phyloP scores from a whole-genome alignment of 31 red algal species.

The Odonthalia washingtoniensis region DNA sequence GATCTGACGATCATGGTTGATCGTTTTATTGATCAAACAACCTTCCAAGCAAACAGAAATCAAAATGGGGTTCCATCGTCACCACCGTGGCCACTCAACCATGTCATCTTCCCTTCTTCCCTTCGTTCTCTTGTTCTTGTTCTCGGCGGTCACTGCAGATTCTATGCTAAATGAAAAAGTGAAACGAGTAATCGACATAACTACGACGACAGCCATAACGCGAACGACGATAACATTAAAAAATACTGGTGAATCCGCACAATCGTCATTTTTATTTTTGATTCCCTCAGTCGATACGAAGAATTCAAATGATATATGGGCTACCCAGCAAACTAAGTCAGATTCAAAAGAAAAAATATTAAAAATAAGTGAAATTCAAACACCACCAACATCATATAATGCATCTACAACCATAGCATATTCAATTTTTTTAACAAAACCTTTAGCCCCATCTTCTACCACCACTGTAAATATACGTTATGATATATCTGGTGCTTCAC shows the following conservation, averaged over 20 bases:
- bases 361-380: background rate
- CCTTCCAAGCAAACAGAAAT: too few relatives aligned
- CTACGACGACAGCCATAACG: slow-evolving; percentile 16
- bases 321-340: slow-evolving; percentile 14
- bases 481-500: slow-evolving; percentile 39
- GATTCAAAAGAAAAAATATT: background rate
- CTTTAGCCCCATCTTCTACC: slow-evolving; percentile 18
- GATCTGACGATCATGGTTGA: too few relatives aligned
- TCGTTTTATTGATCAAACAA: too few relatives aligned
- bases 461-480: slow-evolving; percentile 46
- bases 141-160: too few relatives aligned
- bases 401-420: background rate
- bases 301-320: slow-evolving; percentile 39
- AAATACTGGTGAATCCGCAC: slow-evolving; percentile 37
- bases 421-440: slow-evolving; percentile 15
- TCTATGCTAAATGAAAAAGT: slow-evolving; percentile 39
- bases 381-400: background rate
- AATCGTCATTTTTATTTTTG: slow-evolving; percentile 33
- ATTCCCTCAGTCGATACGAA: slow-evolving; percentile 16
- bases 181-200: slow-evolving; percentile 53
- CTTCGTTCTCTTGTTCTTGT: too few relatives aligned
- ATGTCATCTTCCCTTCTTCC: too few relatives aligned
- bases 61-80: too few relatives aligned
- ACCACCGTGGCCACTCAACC: too few relatives aligned
- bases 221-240: slow-evolving; percentile 42